A percentile compares a stretch with the other conserved stretches of the same genome.
These are phyloP conservation scores for Eucalyptus camaldulensis DNA, from an alignment of 345 rosid genomes.

Conservation along the genomic window DNA sequence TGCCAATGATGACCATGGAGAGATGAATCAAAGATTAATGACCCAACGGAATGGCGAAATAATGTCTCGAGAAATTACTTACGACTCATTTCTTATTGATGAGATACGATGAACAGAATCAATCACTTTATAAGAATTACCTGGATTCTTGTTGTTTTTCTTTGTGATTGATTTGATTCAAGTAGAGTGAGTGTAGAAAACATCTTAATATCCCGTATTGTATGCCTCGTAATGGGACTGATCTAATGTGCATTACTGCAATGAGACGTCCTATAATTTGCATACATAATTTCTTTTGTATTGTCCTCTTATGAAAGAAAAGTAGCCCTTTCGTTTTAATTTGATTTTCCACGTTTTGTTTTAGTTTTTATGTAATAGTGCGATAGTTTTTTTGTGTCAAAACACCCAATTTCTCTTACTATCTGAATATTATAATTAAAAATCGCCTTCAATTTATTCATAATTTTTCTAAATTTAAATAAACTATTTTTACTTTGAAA, in stretches of 20 bases:
- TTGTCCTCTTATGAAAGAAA: background rate
- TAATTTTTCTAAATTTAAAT: background rate
- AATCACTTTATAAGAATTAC: background rate
- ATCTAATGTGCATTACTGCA: background rate
- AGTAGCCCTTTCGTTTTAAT: background rate
- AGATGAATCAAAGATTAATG: background rate
- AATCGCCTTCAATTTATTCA: no score
- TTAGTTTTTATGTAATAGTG: background rate
- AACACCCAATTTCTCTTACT: background rate
- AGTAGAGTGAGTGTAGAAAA: background rate
- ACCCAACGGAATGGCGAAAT: background rate
- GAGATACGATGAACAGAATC: background rate
- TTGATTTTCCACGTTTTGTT: background rate
- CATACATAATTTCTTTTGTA: background rate
- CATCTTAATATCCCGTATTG: background rate
- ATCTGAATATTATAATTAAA: no score
- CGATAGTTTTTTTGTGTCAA: background rate
- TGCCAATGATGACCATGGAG: background rate
- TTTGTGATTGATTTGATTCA: background rate
- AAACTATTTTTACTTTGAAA: background rate
- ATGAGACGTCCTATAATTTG: background rate
- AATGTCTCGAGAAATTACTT: background rate
- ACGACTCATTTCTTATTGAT: background rate
- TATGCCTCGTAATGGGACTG: background rate
- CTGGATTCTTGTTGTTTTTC: background rate